phyloP scores from a whole-genome alignment of 768 basidiomycete species.

The Multifurca ochricompacta region DNA sequence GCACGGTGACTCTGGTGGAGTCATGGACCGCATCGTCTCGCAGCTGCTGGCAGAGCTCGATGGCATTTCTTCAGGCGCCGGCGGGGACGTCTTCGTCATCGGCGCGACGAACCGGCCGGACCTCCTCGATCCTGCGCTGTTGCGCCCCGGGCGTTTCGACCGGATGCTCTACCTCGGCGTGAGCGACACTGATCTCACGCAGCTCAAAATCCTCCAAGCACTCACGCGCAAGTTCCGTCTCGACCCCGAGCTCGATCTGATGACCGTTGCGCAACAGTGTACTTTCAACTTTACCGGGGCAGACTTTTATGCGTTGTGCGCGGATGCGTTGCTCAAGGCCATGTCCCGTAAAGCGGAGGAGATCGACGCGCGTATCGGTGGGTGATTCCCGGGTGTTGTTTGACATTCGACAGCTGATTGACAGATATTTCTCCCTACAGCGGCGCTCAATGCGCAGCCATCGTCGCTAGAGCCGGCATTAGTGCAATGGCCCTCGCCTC shows the following conservation, averaged over 20 bases:
- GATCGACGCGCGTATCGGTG: conserved; percentile 71
- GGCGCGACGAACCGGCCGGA: conserved; percentile 95
- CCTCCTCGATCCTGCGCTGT: conserved; percentile 78
- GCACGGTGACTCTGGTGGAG: conserved; percentile 93
- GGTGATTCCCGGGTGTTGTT: too few species aligned
- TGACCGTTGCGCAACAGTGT: conserved; percentile 58
- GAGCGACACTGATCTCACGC: conserved; percentile 78
- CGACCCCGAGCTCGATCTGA: conserved; percentile 56
- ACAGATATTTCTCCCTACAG: conserved; percentile 16
- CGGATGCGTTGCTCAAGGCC: conserved; percentile 92
- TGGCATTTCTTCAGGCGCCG: conserved; percentile 62
- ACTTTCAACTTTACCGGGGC: conserved; percentile 96
- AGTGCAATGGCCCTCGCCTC: conserved; percentile 42
- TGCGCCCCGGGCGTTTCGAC: conserved; percentile 91
- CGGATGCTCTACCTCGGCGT: conserved; percentile 93
- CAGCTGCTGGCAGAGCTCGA: conserved; percentile 91
- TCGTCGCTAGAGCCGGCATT: conserved; percentile 29
- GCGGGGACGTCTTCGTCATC: conserved; percentile 82
- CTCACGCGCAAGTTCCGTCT: conserved; percentile 89
- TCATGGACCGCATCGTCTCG: conserved; percentile 97
- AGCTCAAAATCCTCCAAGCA: conserved; percentile 80
- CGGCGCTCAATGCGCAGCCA: conserved; percentile 37
- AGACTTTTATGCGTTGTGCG: conserved; percentile 96
- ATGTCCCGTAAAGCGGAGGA: conserved; percentile 83
- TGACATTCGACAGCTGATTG: too few species aligned